phyloP scores from a whole-genome alignment of 2,329 filamentous ascomycete species.

The Colletotrichum nymphaeae region DNA sequence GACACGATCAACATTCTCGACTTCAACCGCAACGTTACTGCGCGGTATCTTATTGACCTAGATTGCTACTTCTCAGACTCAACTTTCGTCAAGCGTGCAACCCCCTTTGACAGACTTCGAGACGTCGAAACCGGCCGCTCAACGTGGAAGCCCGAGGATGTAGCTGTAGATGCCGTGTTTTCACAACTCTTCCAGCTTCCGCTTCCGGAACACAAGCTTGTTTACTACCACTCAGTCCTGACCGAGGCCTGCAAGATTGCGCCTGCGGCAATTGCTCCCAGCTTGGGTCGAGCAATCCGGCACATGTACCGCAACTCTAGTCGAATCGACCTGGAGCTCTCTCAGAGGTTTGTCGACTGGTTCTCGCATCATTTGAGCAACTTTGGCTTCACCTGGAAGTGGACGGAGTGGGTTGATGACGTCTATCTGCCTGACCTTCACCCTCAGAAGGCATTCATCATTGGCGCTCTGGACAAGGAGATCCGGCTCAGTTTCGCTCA shows the following conservation, averaged over 20 bases:
- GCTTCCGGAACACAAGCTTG: constrained; percentile 87
- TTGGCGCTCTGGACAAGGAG: constrained; percentile 93
- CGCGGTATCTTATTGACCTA: constrained; percentile 90
- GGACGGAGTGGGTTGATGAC: constrained; percentile 96
- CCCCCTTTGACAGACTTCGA: constrained; percentile 88
- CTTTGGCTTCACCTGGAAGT: constrained; percentile 99
- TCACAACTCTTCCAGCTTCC: constrained; percentile 93
- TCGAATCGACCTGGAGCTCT: constrained; percentile 86
- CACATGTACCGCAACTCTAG: constrained; percentile 88
- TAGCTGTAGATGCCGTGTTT: constrained; percentile 97
- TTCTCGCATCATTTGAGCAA: constrained; percentile 98
- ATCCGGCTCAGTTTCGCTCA: constrained; percentile 96
- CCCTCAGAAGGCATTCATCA: constrained; percentile 93
- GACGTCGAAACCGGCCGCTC: constrained; percentile 73
- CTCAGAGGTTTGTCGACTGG: constrained; percentile 93
- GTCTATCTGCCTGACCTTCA: constrained; percentile 80
- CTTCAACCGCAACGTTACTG: constrained; percentile 89
- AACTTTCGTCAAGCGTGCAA: constrained; percentile 94
- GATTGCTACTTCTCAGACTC: constrained; percentile 93
- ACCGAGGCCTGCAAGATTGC: constrained; percentile 97
- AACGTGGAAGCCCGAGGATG: constrained; percentile 98
- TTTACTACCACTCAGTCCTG: constrained; percentile 95
- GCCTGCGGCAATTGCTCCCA: constrained; percentile 95
- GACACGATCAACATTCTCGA: constrained; percentile 96
- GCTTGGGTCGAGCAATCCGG: constrained; percentile 90